These are phyloP conservation scores for Populus alba DNA, from an alignment of 345 rosid species.

Conservation along the genomic window DNA sequence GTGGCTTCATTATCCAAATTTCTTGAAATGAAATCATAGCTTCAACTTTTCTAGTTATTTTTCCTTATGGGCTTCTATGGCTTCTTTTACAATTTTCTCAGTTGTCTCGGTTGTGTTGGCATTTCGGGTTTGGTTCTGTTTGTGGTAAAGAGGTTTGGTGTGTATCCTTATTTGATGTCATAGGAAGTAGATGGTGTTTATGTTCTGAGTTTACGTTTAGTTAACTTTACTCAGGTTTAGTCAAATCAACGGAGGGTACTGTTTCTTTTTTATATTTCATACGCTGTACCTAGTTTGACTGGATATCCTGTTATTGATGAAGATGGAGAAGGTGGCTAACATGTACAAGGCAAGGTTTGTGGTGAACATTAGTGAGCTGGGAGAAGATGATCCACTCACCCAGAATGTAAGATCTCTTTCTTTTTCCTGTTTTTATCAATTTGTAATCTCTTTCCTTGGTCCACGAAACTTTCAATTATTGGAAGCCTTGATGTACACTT, in stretches of 20 bases:
- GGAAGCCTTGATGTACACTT: background rate
- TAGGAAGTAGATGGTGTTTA: background rate
- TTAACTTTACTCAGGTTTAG: background rate
- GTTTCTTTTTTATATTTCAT: background rate
- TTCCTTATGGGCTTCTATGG: background rate
- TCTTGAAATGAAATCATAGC: background rate
- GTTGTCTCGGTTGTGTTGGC: background rate
- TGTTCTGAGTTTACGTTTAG: background rate
- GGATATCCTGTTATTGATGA: conserved; percentile 24
- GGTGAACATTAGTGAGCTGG: conserved; percentile 56
- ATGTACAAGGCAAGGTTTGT: conserved; percentile 53
- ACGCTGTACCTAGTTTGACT: background rate
- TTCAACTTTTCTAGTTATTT: background rate
- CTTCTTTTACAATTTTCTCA: background rate
- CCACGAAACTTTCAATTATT: background rate
- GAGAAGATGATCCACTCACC: conserved; percentile 59
- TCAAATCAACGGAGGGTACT: background rate
- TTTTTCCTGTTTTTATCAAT: background rate
- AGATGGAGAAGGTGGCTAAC: conserved; percentile 63
- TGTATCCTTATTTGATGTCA: background rate
- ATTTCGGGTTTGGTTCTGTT: background rate
- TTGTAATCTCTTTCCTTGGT: background rate
- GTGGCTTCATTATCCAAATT: background rate
- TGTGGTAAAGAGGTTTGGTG: background rate
- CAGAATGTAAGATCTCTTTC: conserved; percentile 49